phyloP scores from a whole-genome alignment of 1,284 basidiomycete species.

The Entoloma clypeatum region DNA sequence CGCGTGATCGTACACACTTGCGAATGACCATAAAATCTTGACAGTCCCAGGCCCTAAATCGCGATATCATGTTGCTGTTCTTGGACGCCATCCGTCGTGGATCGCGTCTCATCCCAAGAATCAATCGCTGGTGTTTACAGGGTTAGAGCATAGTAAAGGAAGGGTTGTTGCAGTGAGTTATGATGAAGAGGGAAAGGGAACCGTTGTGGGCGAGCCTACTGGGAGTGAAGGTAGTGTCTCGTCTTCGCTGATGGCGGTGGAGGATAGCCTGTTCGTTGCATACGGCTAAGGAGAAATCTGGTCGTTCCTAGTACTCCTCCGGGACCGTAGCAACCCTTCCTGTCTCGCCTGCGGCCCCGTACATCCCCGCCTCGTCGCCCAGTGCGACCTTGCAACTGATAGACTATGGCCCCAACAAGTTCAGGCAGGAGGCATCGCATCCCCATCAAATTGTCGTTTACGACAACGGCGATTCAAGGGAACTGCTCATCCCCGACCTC shows the following conservation, averaged over 20 bases:
- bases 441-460: slow-evolving; percentile 59
- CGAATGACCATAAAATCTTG: too few species aligned
- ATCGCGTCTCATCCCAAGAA: slow-evolving; percentile 55
- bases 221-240: slow-evolving; percentile 56
- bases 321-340: slow-evolving; percentile 53
- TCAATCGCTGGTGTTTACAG: slow-evolving; percentile 50
- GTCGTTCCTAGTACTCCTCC: slow-evolving; percentile 50
- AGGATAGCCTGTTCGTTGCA: slow-evolving; percentile 53
- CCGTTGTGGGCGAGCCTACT: slow-evolving; percentile 33
- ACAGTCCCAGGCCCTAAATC: too few species aligned
- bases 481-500: slow-evolving; percentile 68
- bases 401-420: slow-evolving; percentile 53
- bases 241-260: slow-evolving; percentile 49
- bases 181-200: slow-evolving; percentile 42
- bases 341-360: slow-evolving; percentile 43
- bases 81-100: slow-evolving; percentile 71
- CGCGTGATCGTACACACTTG: too few species aligned
- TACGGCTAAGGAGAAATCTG: slow-evolving; percentile 39
- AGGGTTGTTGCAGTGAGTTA: slow-evolving; percentile 52
- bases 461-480: slow-evolving; percentile 38
- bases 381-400: slow-evolving; percentile 38
- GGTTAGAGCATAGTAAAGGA: slow-evolving; percentile 61
- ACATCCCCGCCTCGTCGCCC: slow-evolving; percentile 31
- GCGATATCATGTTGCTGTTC: too few species aligned
- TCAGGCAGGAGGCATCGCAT: slow-evolving; percentile 63